Percentiles rank a stretch among this genome's conserved stretches.
phyloP scores from a whole-genome alignment of 1,139 yeast species.

The Geotrichum aggregatum region DNA sequence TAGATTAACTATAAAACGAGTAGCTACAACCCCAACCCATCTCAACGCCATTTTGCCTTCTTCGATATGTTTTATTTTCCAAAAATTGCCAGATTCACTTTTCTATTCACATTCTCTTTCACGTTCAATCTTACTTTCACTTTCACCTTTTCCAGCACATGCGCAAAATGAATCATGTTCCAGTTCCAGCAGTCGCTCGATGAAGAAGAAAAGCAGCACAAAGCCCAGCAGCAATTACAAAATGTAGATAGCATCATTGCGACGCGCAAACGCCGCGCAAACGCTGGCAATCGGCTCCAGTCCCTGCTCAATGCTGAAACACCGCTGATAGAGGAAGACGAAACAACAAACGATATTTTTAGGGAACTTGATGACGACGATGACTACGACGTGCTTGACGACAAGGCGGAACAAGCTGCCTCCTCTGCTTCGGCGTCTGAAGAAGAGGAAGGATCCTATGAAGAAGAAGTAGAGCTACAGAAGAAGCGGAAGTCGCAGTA shows the following conservation, averaged over 20 bases:
- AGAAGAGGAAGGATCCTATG: slow-evolving; percentile 22
- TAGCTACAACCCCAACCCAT: too few relatives aligned
- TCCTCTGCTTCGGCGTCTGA: slow-evolving; percentile 25
- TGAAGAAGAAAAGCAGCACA: slow-evolving; percentile 3
- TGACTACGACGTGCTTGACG: slow-evolving; percentile 55
- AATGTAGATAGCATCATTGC: slow-evolving; percentile 40
- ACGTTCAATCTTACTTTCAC: not conserved
- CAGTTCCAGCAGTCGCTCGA: slow-evolving; percentile 11
- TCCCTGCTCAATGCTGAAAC: slow-evolving; percentile 68
- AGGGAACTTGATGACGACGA: slow-evolving; percentile 81
- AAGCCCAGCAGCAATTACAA: slow-evolving; percentile 8
- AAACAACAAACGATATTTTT: slow-evolving; percentile 71
- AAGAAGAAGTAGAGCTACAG: slow-evolving; percentile 5
- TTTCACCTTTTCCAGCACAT: not conserved
- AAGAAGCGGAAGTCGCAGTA: not conserved
- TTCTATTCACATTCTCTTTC: not conserved
- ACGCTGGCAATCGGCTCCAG: slow-evolving; percentile 84
- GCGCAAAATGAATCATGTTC: slow-evolving; percentile 4
- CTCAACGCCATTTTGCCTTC: too few relatives aligned
- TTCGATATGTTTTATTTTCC: too few relatives aligned
- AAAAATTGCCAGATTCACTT: too few relatives aligned
- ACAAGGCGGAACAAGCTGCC: slow-evolving; percentile 24
- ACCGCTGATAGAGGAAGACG: slow-evolving; percentile 47
- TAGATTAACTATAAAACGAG: too few relatives aligned
- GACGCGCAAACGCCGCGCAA: slow-evolving; percentile 71